These are phyloP conservation scores for Penicillium desertorum DNA, from an alignment of 495 filamentous ascomycete genomes.

Conservation along the genomic window DNA sequence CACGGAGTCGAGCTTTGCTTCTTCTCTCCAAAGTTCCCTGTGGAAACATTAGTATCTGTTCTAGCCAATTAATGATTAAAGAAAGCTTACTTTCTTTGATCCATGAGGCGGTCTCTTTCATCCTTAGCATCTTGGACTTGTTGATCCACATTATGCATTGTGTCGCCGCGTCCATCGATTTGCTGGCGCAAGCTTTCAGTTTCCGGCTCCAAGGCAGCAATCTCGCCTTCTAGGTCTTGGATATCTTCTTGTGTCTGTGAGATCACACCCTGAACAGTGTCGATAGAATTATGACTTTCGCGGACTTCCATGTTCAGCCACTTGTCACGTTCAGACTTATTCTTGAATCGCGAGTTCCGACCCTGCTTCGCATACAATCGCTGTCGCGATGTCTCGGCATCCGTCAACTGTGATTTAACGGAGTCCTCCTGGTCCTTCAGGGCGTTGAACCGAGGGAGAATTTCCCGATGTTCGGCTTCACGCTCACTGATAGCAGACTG, in stretches of 20 bases:
- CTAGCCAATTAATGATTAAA: neutral
- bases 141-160: constrained; percentile 65
- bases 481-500: constrained; percentile 71
- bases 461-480: constrained; percentile 68
- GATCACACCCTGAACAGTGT: constrained; percentile 75
- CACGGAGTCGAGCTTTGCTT: constrained; percentile 77
- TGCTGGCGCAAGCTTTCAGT: constrained; percentile 66
- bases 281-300: constrained; percentile 71
- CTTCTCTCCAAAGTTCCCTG: constrained; percentile 80
- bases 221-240: constrained; percentile 65
- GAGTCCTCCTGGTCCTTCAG: constrained; percentile 70
- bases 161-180: constrained; percentile 75
- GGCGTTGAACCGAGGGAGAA: constrained; percentile 72
- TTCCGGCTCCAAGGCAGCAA: constrained; percentile 68
- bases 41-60: constrained; percentile 15
- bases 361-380: constrained; percentile 93
- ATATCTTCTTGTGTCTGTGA: constrained; percentile 86
- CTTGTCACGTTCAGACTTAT: constrained; percentile 81
- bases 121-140: constrained; percentile 79
- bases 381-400: constrained; percentile 71
- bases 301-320: constrained; percentile 79
- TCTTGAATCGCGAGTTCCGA: constrained; percentile 82
- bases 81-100: constrained; percentile 72
- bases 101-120: constrained; percentile 71
- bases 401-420: constrained; percentile 66